Base-by-base conservation (phyloP, 1,284 basidiomycete genomes). In the Laetiporus sulphureus region DNA sequence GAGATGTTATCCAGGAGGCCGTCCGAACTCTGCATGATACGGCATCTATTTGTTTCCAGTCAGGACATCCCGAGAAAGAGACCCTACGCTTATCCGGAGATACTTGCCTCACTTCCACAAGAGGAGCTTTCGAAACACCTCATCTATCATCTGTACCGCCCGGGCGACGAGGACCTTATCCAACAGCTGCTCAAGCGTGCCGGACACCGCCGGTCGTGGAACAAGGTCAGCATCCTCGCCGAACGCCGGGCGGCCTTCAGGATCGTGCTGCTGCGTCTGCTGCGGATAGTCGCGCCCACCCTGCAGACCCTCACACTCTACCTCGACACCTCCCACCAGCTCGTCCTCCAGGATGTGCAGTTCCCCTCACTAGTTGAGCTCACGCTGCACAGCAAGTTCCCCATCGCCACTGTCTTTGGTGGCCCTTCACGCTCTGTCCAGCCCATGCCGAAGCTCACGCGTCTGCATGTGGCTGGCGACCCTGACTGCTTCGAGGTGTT, bases 301-400 rank as follows among this genome's bases (percentile, higher is more conserved):
- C 30, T 40, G 12, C 18, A 22, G 18, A 40, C 38, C 5, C 38
- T 40, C 21, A 32, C 38, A n/a, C 13, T 40, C 13, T 19, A 40
- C 16, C 13, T 32, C 11, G 38, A 31, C 4, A n/a, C 7, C 5
- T 21, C 15, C 16, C 33, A 20, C 20, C 31, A 29, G 21, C 18
- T 15, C 21, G 7, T 32, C 11, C 38, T 40, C 20, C n/a, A 20
- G 4, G 12, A 22, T 21, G 13, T 4, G n/a, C 19, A 40, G 10
- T 32, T 32, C 38, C 38, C 38, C 4, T 20, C 13, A n/a, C 38
- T 40, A 13, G 16, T 11, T 16, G 41, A 43, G 21, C 41, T 43
- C 16, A 32, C 41, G 2, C 16, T 41, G n/a, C 21, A 25, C 11
- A 24, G 36, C 20, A 15, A 5, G 19, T 19, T 11, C 34, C 11